Conservation (phyloP, 73 alveolate genomes). For the Symbiodinium natans region DNA sequence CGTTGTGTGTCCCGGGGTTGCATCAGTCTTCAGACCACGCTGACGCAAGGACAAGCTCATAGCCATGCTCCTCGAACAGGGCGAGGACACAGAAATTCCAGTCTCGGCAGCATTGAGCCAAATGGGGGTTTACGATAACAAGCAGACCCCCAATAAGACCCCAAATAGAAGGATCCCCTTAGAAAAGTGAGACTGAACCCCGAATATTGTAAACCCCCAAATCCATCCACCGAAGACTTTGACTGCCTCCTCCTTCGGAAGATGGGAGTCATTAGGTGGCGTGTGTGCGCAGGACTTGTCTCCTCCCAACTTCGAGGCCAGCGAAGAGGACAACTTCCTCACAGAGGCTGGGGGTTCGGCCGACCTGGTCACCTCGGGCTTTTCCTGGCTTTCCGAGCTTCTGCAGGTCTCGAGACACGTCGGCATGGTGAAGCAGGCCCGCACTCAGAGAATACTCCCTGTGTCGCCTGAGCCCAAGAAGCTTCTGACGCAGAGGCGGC, state of each 20-base stretch:
- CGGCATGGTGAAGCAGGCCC: constrained; percentile 51
- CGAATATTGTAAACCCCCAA: neutral
- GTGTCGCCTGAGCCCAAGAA: too few species aligned
- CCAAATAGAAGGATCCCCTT: neutral
- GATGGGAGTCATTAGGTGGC: neutral
- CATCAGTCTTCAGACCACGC: neutral
- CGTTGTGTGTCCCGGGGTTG: too few species aligned
- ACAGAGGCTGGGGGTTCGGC: constrained; percentile 56
- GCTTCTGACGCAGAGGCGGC: constrained; percentile 25
- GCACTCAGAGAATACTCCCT: neutral
- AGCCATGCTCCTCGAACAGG: constrained; percentile 52
- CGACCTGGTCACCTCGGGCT: neutral
- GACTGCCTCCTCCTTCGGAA: neutral
- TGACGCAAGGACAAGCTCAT: constrained; percentile 76
- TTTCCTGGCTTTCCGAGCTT: neutral
- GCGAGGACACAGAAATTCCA: too few species aligned
- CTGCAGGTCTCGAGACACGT: constrained; percentile 48
- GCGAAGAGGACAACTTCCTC: constrained; percentile 59
- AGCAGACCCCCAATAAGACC: too few species aligned
- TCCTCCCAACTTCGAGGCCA: constrained; percentile 22
- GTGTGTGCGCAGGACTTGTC: constrained; percentile 33
- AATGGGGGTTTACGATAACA: too few species aligned
- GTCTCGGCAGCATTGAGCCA: too few species aligned
- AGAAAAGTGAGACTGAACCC: neutral
- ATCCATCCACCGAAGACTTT: neutral